Evolutionary conservation across 108 stramenopile species (phyloP), one percentile per base, ranked within the genome.

Genomic region (Chaetoceros tenuissimus): DNA sequence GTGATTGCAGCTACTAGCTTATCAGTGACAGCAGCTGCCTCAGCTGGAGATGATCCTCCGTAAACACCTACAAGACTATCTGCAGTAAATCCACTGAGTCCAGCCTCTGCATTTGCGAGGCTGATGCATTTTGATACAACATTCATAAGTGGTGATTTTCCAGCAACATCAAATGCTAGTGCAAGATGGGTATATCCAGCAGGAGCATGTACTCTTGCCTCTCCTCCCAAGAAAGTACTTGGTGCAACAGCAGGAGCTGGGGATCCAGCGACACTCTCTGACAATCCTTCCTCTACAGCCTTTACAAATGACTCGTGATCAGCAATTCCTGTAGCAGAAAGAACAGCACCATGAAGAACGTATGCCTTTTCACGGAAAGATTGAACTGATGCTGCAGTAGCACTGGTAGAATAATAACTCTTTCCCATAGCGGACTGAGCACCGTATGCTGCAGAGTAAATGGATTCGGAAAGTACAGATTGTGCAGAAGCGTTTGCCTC

Each of bases 381-480:
- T 25, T 64, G 49, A 58, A 92, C 75, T 48, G 81, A 68, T 29
- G 79, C 29, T 3, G 73, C 31, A 31, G 62, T 62, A 48, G 82
- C 81, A 52, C 62, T 62, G 10, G 69, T 45, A 31, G 72, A 67
- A 77, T 83, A 91, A 59, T 77, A 81, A 0, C 84, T 69, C 31
- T 81, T 83, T 51, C 89, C 89, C 73, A 85, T 69, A 24, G 85
- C 43, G 46, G 89, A 84, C 69, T 86, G 81, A 20, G 81, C 67
- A 40, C 89, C 89, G 60, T 72, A 91, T 8, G 89, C 85, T 45
- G 85, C 89, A n/a, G 82, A 76, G 65, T 70, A 91, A 45, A 91
- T 67, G 55, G 83, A 78, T 58, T 91, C 89, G 8, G 89, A 83
- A 29, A 91, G 73, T 21, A 79, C 79, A 51, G 78, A 72, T 63